Evolutionary conservation across 306 rosid species (phyloP), one percentile per base, ranked within the genome.

Genomic region (Rosa lucieae): DNA sequence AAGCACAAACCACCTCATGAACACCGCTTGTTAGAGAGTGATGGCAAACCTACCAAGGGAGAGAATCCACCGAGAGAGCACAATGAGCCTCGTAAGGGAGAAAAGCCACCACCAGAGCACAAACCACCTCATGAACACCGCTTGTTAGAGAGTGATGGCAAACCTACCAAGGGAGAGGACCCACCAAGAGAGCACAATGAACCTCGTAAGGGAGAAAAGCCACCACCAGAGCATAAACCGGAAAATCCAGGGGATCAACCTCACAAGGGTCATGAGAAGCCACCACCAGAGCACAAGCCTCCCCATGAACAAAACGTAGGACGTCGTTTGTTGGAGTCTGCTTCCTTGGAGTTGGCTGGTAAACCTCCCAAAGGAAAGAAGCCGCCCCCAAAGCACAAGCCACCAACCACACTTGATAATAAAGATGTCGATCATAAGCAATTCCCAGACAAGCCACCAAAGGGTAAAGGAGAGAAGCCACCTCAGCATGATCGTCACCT

Each of bases 271-370:
- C 59, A 29, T 7, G 52, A 74, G 18, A 74, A 40, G 53, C 39
- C 69, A 18, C 81, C 84, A 63, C 65, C 76, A 5, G 26, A 62
- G 26, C 79, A 26, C 46, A 69, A 69, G 7, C 63, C 73, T 10
- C 70, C 69, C 10, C 73, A 66, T 37, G 47, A 66, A 32, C 23
- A 68, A 68, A 42, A 39, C 17, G n/a, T 8, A 1, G 73, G 49
- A 4, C 32, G 35, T 8, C 52, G 21, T 61, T 62, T 75, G 29
- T 29, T 62, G 5, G 26, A 43, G 58, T 18, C 52, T 2, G 20
- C 52, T 10, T 68, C 51, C 29, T 1, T 10, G 6, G 72, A 62
- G 35, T 29, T 75, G 21, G 59, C 26, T 29, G 79, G 14, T n/a
- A 62, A 46, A 47, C 23, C 79, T 62, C 46, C 46, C 17, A 10